Evolutionary conservation across 139 green algal genomes (phyloP).

Genomic region (Trebouxia sp.): DNA sequence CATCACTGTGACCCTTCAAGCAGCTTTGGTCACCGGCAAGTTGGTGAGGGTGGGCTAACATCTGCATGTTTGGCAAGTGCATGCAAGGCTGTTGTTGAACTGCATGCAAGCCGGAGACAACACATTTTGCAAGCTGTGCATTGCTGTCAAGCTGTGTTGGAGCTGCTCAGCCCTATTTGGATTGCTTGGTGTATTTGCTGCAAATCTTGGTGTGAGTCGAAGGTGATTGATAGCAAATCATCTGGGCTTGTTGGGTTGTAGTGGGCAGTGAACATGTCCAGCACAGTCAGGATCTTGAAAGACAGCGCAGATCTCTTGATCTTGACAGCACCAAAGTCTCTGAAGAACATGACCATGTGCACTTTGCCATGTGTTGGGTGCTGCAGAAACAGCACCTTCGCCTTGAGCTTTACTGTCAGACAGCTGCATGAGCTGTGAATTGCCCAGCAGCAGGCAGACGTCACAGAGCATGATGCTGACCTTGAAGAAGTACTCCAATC

Average conservation of each 20-base stretch:
- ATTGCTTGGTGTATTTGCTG: not conserved
- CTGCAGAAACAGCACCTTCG: not conserved
- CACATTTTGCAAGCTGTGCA: no score
- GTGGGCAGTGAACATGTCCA: constrained; percentile 25
- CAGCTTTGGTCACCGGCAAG: no score
- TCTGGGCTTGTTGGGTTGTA: constrained; percentile 9
- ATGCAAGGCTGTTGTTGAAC: no score
- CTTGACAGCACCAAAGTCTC: not conserved
- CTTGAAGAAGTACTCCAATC: constrained; percentile 26
- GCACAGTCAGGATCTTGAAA: constrained; percentile 10
- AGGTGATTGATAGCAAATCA: constrained; percentile 11
- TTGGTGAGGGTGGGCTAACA: no score
- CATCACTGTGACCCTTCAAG: no score
- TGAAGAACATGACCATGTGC: constrained; percentile 23
- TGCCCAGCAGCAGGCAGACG: not conserved
- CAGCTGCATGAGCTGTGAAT: not conserved
- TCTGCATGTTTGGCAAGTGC: no score
- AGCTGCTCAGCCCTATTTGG: not conserved
- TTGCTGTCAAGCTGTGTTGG: not conserved
- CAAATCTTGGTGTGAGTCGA: not conserved
- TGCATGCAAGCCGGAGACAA: no score
- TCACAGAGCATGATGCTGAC: not conserved
- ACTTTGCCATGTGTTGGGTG: not conserved
- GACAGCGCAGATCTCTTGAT: not conserved
- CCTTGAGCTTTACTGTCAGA: not conserved